phyloP scores from a whole-genome alignment of 441 rosid genomes.

The Euphorbia celastroides region DNA sequence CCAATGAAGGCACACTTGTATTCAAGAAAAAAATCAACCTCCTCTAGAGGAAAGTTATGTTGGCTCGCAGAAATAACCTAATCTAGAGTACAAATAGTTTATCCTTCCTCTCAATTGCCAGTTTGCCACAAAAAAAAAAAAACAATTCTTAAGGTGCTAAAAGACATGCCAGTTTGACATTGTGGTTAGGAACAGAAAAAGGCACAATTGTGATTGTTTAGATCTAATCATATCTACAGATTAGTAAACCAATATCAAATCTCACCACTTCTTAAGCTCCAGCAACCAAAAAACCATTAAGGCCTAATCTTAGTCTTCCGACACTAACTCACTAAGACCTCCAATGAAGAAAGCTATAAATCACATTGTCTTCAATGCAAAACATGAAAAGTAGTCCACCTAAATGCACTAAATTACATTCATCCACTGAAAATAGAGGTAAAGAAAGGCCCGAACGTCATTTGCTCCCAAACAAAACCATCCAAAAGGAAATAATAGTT shows the following conservation, averaged over 20 bases:
- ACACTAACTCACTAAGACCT: neutral
- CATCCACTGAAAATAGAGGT: neutral
- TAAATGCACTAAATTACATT: slow-evolving; percentile 1
- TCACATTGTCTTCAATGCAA: neutral
- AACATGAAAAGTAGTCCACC: slow-evolving; percentile 10
- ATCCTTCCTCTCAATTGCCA: neutral
- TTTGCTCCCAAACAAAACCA: slow-evolving; percentile 11
- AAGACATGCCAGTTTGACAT: neutral
- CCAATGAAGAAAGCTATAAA: neutral
- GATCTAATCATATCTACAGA: neutral
- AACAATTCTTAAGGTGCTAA: neutral
- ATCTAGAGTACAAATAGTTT: neutral
- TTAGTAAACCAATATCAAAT: slow-evolving; percentile 2
- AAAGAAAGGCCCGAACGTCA: neutral
- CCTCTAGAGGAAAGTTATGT: neutral
- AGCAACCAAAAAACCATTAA: slow-evolving; percentile 1
- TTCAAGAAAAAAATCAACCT: neutral
- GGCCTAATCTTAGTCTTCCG: neutral
- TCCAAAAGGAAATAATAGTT: neutral
- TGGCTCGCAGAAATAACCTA: neutral
- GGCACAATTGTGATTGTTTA: neutral
- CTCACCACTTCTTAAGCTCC: slow-evolving; percentile 1
- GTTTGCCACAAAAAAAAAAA: neutral
- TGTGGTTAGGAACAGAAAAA: neutral
- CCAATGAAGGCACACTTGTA: neutral